Evolutionary conservation across 495 filamentous ascomycete genomes (phyloP).

Genomic region (Rhizodiscina lignyota): DNA sequence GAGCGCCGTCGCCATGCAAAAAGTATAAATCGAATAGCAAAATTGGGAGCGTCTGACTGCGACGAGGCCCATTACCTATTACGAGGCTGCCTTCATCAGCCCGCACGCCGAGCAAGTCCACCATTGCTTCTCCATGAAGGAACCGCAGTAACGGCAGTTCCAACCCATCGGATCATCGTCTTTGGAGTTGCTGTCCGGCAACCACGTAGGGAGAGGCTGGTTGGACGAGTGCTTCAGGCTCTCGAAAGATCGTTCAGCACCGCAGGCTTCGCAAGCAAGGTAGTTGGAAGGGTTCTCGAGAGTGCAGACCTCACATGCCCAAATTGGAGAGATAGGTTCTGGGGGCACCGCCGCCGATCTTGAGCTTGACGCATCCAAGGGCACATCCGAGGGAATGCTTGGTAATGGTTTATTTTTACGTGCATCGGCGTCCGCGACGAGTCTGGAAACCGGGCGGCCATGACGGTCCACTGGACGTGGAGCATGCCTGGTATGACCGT

Average conservation of each 20-base stretch:
- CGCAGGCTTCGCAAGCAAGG: constrained; percentile 67
- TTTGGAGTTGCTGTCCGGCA: constrained; percentile 8
- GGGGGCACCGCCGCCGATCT: constrained; percentile 5
- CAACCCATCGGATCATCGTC: constrained; percentile 17
- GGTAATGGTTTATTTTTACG: too few species aligned
- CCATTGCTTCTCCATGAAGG: constrained; percentile 26
- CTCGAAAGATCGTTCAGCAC: constrained; percentile 37
- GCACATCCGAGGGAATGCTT: too few species aligned
- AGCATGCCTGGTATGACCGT: neutral
- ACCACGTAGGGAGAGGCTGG: constrained; percentile 1
- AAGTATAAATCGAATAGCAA: too few species aligned
- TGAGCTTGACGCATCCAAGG: constrained; percentile 1
- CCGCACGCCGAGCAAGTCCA: constrained; percentile 25
- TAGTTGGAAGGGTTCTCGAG: constrained; percentile 58
- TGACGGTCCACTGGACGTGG: constrained; percentile 3
- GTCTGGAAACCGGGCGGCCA: constrained; percentile 12
- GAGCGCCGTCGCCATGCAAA: too few species aligned
- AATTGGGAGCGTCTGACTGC: too few species aligned
- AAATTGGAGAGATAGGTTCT: constrained; percentile 24
- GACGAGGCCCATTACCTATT: neutral
- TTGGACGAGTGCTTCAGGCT: constrained; percentile 6
- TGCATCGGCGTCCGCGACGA: constrained; percentile 13
- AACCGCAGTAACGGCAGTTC: constrained; percentile 22
- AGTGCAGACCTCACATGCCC: constrained; percentile 70
- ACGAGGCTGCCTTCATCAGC: constrained; percentile 17